Percentiles rank a stretch among this genome's conserved stretches.
phyloP scores from a whole-genome alignment of 1,284 basidiomycete species.

The Ustilago trichophora region DNA sequence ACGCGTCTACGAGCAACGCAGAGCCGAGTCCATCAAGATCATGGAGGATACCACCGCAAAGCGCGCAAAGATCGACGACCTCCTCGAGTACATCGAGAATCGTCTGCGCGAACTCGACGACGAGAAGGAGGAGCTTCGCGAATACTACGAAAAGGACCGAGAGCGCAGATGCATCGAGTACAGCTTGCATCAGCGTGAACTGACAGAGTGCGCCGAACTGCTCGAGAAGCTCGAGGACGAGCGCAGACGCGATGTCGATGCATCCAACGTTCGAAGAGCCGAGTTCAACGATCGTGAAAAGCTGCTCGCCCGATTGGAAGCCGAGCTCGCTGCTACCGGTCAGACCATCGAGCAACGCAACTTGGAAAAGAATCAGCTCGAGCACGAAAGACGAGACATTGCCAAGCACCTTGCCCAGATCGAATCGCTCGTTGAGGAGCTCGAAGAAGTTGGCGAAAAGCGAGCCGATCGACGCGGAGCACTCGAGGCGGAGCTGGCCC shows the following conservation, averaged over 20 bases:
- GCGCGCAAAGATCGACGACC: conserved; percentile 86
- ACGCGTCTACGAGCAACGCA: conserved; percentile 94
- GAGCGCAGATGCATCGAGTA: conserved; percentile 95
- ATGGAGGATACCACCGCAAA: conserved; percentile 98
- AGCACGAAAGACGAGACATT: conserved; percentile 73
- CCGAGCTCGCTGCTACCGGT: conserved; percentile 76
- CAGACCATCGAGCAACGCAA: conserved; percentile 77
- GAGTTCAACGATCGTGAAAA: conserved; percentile 85
- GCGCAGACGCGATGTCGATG: conserved; percentile 77
- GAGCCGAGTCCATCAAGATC: conserved; percentile 89
- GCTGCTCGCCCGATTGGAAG: conserved; percentile 75
- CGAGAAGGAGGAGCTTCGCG: conserved; percentile 96
- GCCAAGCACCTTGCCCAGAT: conserved; percentile 76
- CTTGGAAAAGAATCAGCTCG: conserved; percentile 77
- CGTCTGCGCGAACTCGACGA: conserved; percentile 90
- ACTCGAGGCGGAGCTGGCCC: conserved; percentile 74
- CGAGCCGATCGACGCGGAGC: conserved; percentile 67
- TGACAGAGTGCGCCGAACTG: conserved; percentile 84
- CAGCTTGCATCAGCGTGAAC: conserved; percentile 87
- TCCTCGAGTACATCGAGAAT: conserved; percentile 89
- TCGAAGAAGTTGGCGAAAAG: conserved; percentile 69
- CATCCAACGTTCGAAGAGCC: conserved; percentile 79
- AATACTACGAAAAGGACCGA: conserved; percentile 94
- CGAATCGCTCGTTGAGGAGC: conserved; percentile 79
- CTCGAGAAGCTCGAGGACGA: conserved; percentile 80